Evolutionary conservation across 805 yeast genomes (phyloP).

Genomic region (Starmerella ratchasimensis): DNA sequence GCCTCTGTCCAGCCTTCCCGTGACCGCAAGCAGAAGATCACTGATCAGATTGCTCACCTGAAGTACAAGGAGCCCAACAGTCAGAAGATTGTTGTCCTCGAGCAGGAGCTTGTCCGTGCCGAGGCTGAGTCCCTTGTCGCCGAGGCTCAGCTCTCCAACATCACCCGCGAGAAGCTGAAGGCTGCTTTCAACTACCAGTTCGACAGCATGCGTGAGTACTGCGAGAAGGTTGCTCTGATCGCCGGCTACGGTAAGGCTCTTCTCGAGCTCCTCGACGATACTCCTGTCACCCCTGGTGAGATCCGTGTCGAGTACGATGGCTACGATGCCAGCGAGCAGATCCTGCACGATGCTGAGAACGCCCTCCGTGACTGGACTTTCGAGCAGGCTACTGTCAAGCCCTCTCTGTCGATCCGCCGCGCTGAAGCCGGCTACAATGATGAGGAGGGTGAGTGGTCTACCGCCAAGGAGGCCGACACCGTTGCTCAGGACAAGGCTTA

Average conservation of each 20-base stretch:
- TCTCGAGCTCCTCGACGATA: slow-evolving; percentile 86
- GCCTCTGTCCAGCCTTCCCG: slow-evolving; percentile 96
- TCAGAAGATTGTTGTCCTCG: slow-evolving; percentile 86
- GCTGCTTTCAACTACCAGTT: slow-evolving; percentile 95
- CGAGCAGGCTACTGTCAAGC: slow-evolving; percentile 89
- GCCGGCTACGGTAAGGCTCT: slow-evolving; percentile 98
- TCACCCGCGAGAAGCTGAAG: slow-evolving; percentile 95
- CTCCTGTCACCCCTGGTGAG: slow-evolving; percentile 98
- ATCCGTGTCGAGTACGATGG: slow-evolving; percentile 97
- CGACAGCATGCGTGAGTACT: slow-evolving; percentile 84
- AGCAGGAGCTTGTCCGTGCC: slow-evolving; percentile 97
- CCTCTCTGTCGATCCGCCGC: slow-evolving; percentile 75
- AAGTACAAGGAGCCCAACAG: slow-evolving; percentile 98
- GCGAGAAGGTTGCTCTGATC: slow-evolving; percentile 91
- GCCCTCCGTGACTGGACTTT: slow-evolving; percentile 95
- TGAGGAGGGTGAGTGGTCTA: slow-evolving; percentile 30
- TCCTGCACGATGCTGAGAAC: slow-evolving; percentile 90
- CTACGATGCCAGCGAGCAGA: slow-evolving; percentile 94
- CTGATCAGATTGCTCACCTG: slow-evolving; percentile 93
- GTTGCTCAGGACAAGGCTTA: slow-evolving; percentile 20
- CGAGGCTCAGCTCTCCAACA: slow-evolving; percentile 95
- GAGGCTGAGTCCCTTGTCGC: slow-evolving; percentile 99
- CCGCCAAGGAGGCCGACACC: slow-evolving; percentile 26
- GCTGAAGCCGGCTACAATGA: slow-evolving; percentile 33
- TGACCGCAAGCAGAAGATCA: slow-evolving; percentile 93